A percentile compares a stretch with the other conserved stretches of the same genome.
phyloP scores from a whole-genome alignment of 345 rosid species.

The Turritis glabra region DNA sequence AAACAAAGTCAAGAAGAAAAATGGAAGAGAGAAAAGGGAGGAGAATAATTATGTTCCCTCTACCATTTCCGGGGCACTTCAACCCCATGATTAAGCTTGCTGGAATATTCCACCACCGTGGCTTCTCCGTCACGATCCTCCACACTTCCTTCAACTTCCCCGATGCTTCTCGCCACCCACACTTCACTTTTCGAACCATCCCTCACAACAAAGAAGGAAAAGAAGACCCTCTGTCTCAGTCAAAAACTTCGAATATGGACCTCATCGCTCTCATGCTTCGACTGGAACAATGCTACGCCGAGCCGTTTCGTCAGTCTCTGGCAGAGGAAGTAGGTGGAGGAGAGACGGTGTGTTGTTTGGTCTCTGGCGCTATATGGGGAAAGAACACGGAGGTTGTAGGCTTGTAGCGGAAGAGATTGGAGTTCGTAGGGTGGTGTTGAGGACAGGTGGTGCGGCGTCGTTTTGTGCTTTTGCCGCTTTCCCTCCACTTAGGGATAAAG shows the following conservation, averaged over 20 bases:
- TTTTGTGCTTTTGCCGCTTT: not conserved
- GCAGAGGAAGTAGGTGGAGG: not conserved
- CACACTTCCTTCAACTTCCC: not conserved
- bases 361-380: not conserved
- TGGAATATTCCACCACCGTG: not conserved
- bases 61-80: not conserved
- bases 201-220: not conserved
- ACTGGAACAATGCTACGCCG: not conserved
- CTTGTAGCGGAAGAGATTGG: not conserved
- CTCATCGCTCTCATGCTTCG: not conserved
- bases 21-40: not conserved
- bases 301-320: not conserved
- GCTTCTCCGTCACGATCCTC: not conserved
- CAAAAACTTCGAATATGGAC: not conserved
- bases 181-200: not conserved
- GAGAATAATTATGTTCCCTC: not conserved
- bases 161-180: not conserved
- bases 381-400: not conserved
- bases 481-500: not conserved
- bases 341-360: not conserved
- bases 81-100: not conserved
- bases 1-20: not conserved
- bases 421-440: not conserved
- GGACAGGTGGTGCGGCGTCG: not conserved
- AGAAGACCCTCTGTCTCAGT: not conserved